Conservation (phyloP, 2,329 filamentous ascomycete genomes). For the Ophiostoma angusticollis region DNA sequence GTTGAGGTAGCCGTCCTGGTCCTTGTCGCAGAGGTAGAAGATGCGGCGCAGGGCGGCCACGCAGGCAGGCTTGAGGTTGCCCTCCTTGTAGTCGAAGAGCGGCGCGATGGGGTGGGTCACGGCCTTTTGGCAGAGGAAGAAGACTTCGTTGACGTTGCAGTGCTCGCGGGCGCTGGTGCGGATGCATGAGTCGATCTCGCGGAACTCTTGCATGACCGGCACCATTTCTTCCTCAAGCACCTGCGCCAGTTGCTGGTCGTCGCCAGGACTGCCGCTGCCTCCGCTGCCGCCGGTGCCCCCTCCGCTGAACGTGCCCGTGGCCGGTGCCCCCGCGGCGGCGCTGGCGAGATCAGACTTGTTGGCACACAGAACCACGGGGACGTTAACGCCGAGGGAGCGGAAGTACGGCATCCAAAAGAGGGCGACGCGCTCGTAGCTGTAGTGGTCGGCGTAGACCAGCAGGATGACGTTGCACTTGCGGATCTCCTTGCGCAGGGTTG, state of each 20-base stretch:
- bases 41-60: slow-evolving; percentile 76
- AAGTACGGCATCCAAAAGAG: slow-evolving; percentile 99
- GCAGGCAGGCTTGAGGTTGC: slow-evolving; percentile 73
- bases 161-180: slow-evolving; percentile 85
- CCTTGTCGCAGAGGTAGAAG: slow-evolving; percentile 92
- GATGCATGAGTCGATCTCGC: slow-evolving; percentile 97
- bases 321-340: background rate
- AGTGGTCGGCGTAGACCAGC: slow-evolving; percentile 94
- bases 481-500: slow-evolving; percentile 82
- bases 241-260: slow-evolving; percentile 61
- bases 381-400: slow-evolving; percentile 92
- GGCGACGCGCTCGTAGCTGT: slow-evolving; percentile 94
- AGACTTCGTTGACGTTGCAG: slow-evolving; percentile 88
- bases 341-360: slow-evolving; percentile 84
- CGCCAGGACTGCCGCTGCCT: slow-evolving; percentile 3
- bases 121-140: slow-evolving; percentile 96
- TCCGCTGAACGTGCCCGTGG: background rate
- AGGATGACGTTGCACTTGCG: slow-evolving; percentile 95
- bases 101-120: slow-evolving; percentile 95
- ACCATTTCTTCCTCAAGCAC: slow-evolving; percentile 96
- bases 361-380: slow-evolving; percentile 89
- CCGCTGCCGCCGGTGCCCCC: background rate
- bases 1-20: slow-evolving; percentile 83
- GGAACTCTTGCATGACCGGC: slow-evolving; percentile 95
- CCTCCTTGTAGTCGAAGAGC: slow-evolving; percentile 92